phyloP scores from a whole-genome alignment of 306 rosid species.

The Quercus glauca region DNA sequence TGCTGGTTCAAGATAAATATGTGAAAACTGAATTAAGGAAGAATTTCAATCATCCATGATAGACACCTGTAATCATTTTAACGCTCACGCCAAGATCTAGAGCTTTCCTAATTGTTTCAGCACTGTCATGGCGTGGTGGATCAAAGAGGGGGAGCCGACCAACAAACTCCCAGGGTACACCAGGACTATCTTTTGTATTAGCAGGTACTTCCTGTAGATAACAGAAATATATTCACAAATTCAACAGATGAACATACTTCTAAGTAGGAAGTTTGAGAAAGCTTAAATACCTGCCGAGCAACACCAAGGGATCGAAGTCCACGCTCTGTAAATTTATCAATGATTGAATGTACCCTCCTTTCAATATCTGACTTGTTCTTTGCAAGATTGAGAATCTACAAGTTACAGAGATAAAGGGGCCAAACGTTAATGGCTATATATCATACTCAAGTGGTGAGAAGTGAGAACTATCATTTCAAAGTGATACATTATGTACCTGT shows the following conservation, averaged over 20 bases:
- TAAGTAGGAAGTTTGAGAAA: background rate
- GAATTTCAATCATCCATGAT: background rate
- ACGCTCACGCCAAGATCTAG: conserved; percentile 77
- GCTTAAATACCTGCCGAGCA: conserved; percentile 47
- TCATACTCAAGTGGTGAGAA: too few species aligned
- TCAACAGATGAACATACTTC: background rate
- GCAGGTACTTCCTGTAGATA: conserved; percentile 53
- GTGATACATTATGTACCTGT: conserved; percentile 39
- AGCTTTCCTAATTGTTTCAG: conserved; percentile 77
- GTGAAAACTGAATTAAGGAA: background rate
- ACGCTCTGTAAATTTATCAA: too few species aligned
- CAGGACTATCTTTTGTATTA: conserved; percentile 55
- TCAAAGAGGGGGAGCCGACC: conserved; percentile 74
- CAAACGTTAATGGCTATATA: background rate
- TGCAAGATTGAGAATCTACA: conserved; percentile 65
- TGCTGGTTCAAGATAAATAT: too few species aligned
- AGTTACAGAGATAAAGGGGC: background rate
- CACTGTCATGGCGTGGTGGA: conserved; percentile 81
- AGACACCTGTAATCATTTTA: conserved; percentile 69
- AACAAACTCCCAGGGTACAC: conserved; percentile 77
- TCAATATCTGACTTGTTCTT: too few species aligned
- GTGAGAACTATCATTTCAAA: background rate
- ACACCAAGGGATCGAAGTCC: background rate
- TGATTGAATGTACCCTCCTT: too few species aligned
- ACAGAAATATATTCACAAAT: background rate